Conservation (phyloP, 2,329 filamentous ascomycete genomes). For the Calonectria hongkongensis region DNA sequence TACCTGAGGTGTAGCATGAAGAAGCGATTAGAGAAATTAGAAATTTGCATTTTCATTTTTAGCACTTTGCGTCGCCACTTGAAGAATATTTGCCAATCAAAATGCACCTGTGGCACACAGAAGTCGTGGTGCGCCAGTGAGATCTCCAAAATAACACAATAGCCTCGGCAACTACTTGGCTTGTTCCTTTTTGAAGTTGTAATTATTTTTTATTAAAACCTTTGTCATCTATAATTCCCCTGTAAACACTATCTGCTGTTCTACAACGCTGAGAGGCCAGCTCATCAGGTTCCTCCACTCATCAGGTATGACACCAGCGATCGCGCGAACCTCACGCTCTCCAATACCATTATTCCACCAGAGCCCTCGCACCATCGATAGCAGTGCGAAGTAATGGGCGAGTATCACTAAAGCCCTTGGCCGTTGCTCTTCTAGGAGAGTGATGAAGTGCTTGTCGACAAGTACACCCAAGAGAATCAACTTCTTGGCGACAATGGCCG, state of each 20-base stretch:
- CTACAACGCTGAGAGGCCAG: slow-evolving; percentile 36
- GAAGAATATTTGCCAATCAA: background rate
- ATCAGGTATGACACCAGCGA: slow-evolving; percentile 10
- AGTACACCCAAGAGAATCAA: slow-evolving; percentile 28
- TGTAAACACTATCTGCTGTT: slow-evolving; percentile 37
- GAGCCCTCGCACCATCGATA: slow-evolving; percentile 30
- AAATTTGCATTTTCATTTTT: background rate
- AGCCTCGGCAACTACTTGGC: background rate
- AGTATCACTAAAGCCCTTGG: slow-evolving; percentile 34
- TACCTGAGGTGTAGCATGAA: background rate
- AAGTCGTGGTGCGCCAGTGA: no score
- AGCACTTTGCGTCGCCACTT: background rate
- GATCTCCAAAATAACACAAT: background rate
- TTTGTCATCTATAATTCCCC: background rate
- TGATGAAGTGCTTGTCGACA: slow-evolving; percentile 32
- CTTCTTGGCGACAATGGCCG: slow-evolving; percentile 16
- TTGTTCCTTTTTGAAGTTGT: background rate
- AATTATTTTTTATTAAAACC: background rate
- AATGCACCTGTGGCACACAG: no score
- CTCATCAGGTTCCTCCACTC: slow-evolving; percentile 34
- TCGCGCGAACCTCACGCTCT: slow-evolving; percentile 24
- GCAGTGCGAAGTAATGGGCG: slow-evolving; percentile 36
- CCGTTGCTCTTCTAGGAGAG: slow-evolving; percentile 27
- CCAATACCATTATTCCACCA: slow-evolving; percentile 35
- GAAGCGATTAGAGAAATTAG: no score